phyloP scores from a whole-genome alignment of 495 filamentous ascomycete genomes.

The Opeltia flavorubescens region DNA sequence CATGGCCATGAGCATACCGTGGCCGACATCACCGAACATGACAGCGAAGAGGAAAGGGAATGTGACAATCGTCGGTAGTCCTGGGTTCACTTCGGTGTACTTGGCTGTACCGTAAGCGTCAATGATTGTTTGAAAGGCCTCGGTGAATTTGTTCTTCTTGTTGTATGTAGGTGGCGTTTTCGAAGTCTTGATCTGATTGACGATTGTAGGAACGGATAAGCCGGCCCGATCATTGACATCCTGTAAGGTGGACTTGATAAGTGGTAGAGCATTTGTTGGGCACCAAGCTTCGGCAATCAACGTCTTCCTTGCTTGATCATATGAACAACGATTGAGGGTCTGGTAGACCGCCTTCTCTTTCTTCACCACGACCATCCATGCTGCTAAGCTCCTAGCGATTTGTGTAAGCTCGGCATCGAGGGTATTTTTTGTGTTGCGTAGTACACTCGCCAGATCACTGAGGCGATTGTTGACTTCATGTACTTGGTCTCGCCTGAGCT shows the following conservation, averaged over 20 bases:
- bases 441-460: constrained; percentile 75
- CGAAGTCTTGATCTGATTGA: constrained; percentile 90
- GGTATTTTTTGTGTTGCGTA: constrained; percentile 91
- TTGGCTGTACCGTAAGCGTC: constrained; percentile 95
- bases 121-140: constrained; percentile 97
- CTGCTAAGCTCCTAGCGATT: constrained; percentile 75
- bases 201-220: constrained; percentile 86
- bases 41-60: constrained; percentile 98
- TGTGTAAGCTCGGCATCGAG: constrained; percentile 85
- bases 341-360: constrained; percentile 99
- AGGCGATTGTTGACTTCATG: constrained; percentile 91
- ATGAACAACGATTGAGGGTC: constrained; percentile 90
- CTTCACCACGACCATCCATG: constrained; percentile 92
- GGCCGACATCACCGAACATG: constrained; percentile 97
- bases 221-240: constrained; percentile 95
- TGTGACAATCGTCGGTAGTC: constrained; percentile 83
- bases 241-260: constrained; percentile 88
- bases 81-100: constrained; percentile 94
- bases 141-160: constrained; percentile 94
- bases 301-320: constrained; percentile 88
- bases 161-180: constrained; percentile 95
- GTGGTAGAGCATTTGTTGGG: constrained; percentile 75
- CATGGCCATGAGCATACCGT: constrained; percentile 72
- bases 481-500: constrained; percentile 84
- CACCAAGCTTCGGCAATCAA: constrained; percentile 97